Evolutionary conservation across 768 basidiomycete species (phyloP).

Genomic region (Amylocystis lapponica): DNA sequence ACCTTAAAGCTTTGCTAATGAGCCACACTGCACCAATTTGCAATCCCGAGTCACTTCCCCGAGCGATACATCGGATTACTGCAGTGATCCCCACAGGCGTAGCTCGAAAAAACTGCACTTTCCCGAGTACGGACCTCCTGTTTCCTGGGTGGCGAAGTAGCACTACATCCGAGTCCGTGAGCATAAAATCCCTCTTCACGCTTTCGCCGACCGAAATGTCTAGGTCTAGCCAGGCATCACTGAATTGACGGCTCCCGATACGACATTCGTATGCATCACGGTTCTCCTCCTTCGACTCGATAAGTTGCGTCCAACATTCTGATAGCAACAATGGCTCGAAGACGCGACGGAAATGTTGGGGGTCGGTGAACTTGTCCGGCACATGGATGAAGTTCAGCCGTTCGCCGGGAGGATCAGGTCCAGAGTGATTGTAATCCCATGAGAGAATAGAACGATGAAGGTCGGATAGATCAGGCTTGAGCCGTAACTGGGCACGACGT

Average conservation of each 20-base stretch:
- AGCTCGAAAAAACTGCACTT: slow-evolving; percentile 47
- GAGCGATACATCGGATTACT: slow-evolving; percentile 50
- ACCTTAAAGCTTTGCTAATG: slow-evolving; percentile 82
- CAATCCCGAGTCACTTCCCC: slow-evolving; percentile 50
- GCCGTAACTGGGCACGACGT: slow-evolving; percentile 55
- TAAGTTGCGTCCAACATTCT: slow-evolving; percentile 89
- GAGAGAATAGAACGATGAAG: slow-evolving; percentile 76
- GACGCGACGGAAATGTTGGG: slow-evolving; percentile 61
- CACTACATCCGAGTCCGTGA: slow-evolving; percentile 84
- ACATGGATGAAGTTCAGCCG: slow-evolving; percentile 35
- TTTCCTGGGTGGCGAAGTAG: slow-evolving; percentile 58
- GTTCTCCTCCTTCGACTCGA: slow-evolving; percentile 66
- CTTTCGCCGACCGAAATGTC: slow-evolving; percentile 56
- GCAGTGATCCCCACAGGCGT: slow-evolving; percentile 45
- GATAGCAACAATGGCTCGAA: slow-evolving; percentile 84
- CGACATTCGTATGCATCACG: slow-evolving; percentile 53
- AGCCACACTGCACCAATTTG: slow-evolving; percentile 64
- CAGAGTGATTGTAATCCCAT: slow-evolving; percentile 77
- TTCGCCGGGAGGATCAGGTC: slow-evolving; percentile 55
- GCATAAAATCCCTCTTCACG: slow-evolving; percentile 64
- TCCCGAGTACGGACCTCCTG: slow-evolving; percentile 60
- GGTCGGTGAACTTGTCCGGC: slow-evolving; percentile 59
- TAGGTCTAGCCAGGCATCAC: slow-evolving; percentile 80
- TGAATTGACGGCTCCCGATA: slow-evolving; percentile 62
- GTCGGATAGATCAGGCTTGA: slow-evolving; percentile 76